Percentiles rank a stretch among this genome's conserved stretches.
These are phyloP conservation scores for Polyporus arcularius DNA, from an alignment of 768 basidiomycete genomes.

Conservation along the genomic window DNA sequence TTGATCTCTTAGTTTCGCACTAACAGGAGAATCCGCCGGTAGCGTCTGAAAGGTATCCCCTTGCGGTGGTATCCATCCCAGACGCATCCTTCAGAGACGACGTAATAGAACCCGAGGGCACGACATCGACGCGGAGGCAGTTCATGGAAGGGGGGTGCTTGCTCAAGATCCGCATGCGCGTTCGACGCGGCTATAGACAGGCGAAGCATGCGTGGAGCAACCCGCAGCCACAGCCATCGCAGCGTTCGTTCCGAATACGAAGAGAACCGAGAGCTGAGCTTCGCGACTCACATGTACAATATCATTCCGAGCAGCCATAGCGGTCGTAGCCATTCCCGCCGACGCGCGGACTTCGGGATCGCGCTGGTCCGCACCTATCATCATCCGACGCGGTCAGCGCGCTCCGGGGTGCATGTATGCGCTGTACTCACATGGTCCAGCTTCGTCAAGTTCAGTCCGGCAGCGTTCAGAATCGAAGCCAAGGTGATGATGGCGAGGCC, in stretches of 20 bases:
- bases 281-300: conserved; percentile 79
- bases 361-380: conserved; percentile 66
- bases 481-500: conserved; percentile 83
- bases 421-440: conserved; percentile 69
- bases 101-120: background rate
- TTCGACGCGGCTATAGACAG: too few species aligned
- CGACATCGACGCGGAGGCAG: background rate
- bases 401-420: background rate
- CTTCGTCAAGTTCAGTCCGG: conserved; percentile 94
- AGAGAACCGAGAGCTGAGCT: background rate
- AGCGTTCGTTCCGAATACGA: background rate
- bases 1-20: too few species aligned
- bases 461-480: conserved; percentile 85
- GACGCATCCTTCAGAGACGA: too few species aligned
- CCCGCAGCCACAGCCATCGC: background rate
- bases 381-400: background rate
- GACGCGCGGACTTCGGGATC: conserved; percentile 75
- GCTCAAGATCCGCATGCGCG: too few species aligned
- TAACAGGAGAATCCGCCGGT: too few species aligned
- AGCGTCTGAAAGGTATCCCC: too few species aligned
- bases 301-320: conserved; percentile 91
- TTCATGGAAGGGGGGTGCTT: background rate
- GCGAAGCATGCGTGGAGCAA: too few species aligned
- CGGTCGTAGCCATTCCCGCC: conserved; percentile 78
- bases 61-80: too few species aligned